phyloP scores from a whole-genome alignment of 345 rosid species.

The Kernera saxatilis region DNA sequence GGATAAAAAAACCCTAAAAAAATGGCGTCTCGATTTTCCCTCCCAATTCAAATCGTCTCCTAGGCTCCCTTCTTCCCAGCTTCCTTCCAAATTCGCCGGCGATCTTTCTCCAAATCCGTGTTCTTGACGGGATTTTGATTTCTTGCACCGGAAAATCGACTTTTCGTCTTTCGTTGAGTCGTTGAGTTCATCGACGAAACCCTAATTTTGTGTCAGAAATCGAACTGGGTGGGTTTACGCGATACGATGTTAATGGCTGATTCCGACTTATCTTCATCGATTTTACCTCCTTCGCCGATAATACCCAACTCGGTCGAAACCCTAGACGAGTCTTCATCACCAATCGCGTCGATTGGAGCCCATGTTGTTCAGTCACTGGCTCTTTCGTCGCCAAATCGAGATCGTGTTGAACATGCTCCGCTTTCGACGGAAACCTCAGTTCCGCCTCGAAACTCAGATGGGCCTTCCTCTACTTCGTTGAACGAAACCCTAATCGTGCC shows the following conservation, averaged over 20 bases:
- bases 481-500: neutral
- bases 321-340: constrained; percentile 5
- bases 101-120: neutral
- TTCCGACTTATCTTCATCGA: neutral
- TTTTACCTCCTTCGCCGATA: neutral
- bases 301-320: constrained; percentile 16
- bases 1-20: constrained; percentile 7
- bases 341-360: neutral
- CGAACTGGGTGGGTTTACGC: neutral
- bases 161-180: neutral
- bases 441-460: neutral
- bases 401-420: neutral
- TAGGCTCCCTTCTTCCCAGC: neutral
- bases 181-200: neutral
- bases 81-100: neutral
- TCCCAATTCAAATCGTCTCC: constrained; percentile 10
- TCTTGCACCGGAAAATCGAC: neutral
- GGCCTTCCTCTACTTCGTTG: neutral
- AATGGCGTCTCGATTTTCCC: constrained; percentile 29
- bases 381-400: constrained; percentile 13
- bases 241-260: neutral
- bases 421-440: neutral
- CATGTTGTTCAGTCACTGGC: constrained; percentile 2
- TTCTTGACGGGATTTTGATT: neutral
- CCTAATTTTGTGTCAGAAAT: constrained; percentile 1